A percentile compares a stretch with the other conserved stretches of the same genome.
phyloP scores from a whole-genome alignment of 768 basidiomycete genomes.

The Fomitopsis pulvina region DNA sequence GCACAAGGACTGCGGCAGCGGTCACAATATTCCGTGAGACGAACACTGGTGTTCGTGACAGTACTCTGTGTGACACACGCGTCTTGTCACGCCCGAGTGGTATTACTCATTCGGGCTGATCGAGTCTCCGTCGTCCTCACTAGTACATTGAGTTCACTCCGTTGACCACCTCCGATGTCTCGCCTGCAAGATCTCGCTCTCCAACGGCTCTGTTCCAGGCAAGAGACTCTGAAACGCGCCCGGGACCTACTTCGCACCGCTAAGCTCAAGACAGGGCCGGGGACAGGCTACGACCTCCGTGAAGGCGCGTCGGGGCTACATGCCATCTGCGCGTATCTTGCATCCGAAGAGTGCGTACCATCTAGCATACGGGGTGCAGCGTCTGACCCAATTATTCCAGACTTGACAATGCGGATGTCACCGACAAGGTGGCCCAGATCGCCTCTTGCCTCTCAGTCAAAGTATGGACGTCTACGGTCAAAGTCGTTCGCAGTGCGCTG shows the following conservation, averaged over 20 bases:
- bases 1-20: no score
- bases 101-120: no score
- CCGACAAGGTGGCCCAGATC: constrained; percentile 23
- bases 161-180: no score
- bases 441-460: constrained; percentile 26
- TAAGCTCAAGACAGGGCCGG: constrained; percentile 36
- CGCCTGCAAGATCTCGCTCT: constrained; percentile 19
- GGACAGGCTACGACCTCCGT: constrained; percentile 42
- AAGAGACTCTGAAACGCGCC: constrained; percentile 30
- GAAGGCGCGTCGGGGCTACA: constrained; percentile 33
- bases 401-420: constrained; percentile 19
- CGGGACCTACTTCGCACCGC: constrained; percentile 30
- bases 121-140: no score
- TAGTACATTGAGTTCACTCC: no score
- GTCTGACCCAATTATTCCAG: not conserved
- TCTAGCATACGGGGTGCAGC: no score
- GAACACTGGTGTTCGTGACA: no score
- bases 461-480: constrained; percentile 20
- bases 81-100: no score
- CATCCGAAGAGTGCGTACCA: constrained; percentile 36
- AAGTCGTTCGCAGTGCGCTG: constrained; percentile 20
- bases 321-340: constrained; percentile 45
- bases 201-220: constrained; percentile 22
- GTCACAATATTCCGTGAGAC: no score
- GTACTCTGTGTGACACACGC: no score